These are phyloP conservation scores for Tremella yokohamensis DNA, from an alignment of 768 basidiomycete genomes.

Conservation along the genomic window DNA sequence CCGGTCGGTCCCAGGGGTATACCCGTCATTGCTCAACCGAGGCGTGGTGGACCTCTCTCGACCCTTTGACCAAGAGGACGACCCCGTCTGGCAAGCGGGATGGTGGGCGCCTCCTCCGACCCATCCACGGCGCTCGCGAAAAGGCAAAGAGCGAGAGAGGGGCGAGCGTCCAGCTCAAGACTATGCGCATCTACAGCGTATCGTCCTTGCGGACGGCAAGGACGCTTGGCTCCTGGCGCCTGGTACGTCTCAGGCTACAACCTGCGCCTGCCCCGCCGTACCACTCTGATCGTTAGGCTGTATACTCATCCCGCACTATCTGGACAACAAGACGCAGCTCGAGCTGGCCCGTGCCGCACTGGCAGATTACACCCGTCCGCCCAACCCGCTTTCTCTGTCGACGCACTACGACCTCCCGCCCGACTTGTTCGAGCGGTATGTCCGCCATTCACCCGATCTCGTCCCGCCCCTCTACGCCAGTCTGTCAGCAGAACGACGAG, in stretches of 20 bases:
- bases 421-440: conserved; percentile 70
- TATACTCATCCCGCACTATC: conserved; percentile 72
- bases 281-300: conserved; percentile 65
- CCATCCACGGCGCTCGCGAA: conserved; percentile 11
- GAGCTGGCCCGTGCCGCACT: conserved; percentile 70
- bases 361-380: conserved; percentile 65
- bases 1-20: conserved; percentile 15
- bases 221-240: conserved; percentile 33
- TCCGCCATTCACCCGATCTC: conserved; percentile 19
- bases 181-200: conserved; percentile 15
- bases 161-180: conserved; percentile 17
- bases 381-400: conserved; percentile 87
- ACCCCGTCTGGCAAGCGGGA: conserved; percentile 38
- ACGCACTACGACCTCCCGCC: conserved; percentile 74
- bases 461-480: conserved; percentile 25
- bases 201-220: conserved; percentile 22
- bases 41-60: conserved; percentile 40
- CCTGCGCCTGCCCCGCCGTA: not conserved
- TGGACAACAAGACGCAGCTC: conserved; percentile 64
- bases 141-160: conserved; percentile 30
- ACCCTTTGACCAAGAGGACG: conserved; percentile 29
- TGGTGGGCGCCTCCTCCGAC: conserved; percentile 34
- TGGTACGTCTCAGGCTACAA: conserved; percentile 26
- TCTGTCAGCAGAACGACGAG: not conserved
- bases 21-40: conserved; percentile 23